Evolutionary conservation across 2,329 filamentous ascomycete genomes (phyloP).

Genomic region (Pestalotiopsis sp.): DNA sequence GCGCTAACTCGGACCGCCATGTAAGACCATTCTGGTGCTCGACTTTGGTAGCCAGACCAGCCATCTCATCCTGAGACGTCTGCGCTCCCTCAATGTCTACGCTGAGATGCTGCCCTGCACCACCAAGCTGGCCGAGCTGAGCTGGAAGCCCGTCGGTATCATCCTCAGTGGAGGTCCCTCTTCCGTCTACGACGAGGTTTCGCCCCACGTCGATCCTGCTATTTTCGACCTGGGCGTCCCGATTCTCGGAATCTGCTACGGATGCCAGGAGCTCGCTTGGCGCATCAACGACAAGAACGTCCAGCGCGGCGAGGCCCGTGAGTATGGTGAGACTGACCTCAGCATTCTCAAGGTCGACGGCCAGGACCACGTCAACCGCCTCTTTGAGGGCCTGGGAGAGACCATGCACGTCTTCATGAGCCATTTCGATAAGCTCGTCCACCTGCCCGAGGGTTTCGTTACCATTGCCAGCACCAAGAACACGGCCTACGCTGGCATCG

Average conservation of each 20-base stretch:
- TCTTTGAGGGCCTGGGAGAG: slow-evolving; percentile 77
- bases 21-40: slow-evolving; percentile 69
- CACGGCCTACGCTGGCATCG: slow-evolving; percentile 79
- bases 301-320: slow-evolving; percentile 53
- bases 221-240: slow-evolving; percentile 75
- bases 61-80: slow-evolving; percentile 73
- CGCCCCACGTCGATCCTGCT: slow-evolving; percentile 77
- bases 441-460: slow-evolving; percentile 72
- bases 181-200: slow-evolving; percentile 79
- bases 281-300: slow-evolving; percentile 67
- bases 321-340: slow-evolving; percentile 64
- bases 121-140: slow-evolving; percentile 74
- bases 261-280: slow-evolving; percentile 69
- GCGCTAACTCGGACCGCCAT: not conserved
- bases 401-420: slow-evolving; percentile 71
- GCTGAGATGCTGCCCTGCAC: slow-evolving; percentile 89
- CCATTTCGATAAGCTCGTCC: slow-evolving; percentile 82
- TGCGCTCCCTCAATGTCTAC: slow-evolving; percentile 80
- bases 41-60: slow-evolving; percentile 74
- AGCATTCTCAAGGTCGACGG: slow-evolving; percentile 36
- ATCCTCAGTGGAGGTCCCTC: slow-evolving; percentile 73
- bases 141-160: slow-evolving; percentile 81
- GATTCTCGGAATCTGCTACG: slow-evolving; percentile 63
- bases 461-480: slow-evolving; percentile 76
- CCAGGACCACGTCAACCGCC: slow-evolving; percentile 67